Evolutionary conservation across 2,329 filamentous ascomycete species (phyloP).

Genomic region (Leptodontidium sp.): DNA sequence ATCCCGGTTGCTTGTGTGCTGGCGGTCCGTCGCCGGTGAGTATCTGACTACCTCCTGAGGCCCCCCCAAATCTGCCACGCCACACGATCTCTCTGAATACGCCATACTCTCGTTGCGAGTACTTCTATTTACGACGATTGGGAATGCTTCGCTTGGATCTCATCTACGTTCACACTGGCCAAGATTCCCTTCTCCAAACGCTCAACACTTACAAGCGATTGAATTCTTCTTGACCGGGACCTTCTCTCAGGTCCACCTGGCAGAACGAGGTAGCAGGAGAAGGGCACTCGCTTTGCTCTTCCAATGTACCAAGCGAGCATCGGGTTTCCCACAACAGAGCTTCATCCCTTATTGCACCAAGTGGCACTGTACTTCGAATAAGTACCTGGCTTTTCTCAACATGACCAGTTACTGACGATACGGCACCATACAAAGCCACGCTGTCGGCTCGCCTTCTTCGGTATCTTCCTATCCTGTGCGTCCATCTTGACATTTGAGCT

Average conservation of each 20-base stretch:
- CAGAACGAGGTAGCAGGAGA: not conserved
- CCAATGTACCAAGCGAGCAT: not conserved
- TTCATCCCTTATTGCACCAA: not conserved
- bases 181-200: not conserved
- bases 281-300: not conserved
- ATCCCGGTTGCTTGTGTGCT: not conserved
- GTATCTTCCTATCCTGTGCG: not conserved
- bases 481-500: not conserved
- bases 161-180: not conserved
- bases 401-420: not conserved
- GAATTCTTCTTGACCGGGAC: not conserved
- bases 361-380: not conserved
- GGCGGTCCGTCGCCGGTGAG: not conserved
- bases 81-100: not conserved
- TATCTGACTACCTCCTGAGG: not conserved
- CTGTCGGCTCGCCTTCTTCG: not conserved
- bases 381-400: not conserved
- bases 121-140: not conserved
- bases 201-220: not conserved
- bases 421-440: not conserved
- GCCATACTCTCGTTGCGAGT: not conserved
- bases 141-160: not conserved
- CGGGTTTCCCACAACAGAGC: not conserved
- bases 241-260: not conserved
- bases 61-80: not conserved